Percentiles rank a stretch among this genome's conserved stretches.
phyloP scores from a whole-genome alignment of 78 protist genomes.

The Ministeria vibrans region DNA sequence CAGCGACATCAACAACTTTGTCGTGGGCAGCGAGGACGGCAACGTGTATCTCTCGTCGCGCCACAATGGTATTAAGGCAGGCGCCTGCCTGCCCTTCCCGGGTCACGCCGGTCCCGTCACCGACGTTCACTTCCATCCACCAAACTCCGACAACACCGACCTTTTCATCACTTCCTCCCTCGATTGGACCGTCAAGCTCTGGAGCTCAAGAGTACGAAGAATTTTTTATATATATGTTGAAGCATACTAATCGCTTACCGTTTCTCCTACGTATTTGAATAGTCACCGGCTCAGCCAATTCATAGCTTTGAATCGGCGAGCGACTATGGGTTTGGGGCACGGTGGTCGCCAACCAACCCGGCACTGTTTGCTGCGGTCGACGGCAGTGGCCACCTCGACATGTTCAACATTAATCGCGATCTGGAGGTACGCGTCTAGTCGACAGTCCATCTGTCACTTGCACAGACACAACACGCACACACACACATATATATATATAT shows the following conservation, averaged over 20 bases:
- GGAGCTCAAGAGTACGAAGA: slow-evolving; percentile 45
- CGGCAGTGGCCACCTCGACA: slow-evolving; percentile 47
- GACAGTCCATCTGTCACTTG: no score
- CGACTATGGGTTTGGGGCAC: slow-evolving; percentile 67
- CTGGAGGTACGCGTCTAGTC: slow-evolving; percentile 18
- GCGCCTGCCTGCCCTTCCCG: neutral
- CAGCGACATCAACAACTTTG: slow-evolving; percentile 46
- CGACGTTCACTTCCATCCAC: slow-evolving; percentile 54
- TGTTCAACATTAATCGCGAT: slow-evolving; percentile 59
- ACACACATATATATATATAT: no score
- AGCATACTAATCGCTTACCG: neutral
- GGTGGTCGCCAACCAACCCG: slow-evolving; percentile 81
- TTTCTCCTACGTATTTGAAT: neutral
- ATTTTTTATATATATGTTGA: neutral
- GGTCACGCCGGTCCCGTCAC: slow-evolving; percentile 70
- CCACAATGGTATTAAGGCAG: slow-evolving; percentile 5
- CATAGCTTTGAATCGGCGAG: slow-evolving; percentile 53
- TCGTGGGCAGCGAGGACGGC: slow-evolving; percentile 73
- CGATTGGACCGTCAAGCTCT: slow-evolving; percentile 72
- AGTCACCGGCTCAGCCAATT: slow-evolving; percentile 14
- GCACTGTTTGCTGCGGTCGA: slow-evolving; percentile 62
- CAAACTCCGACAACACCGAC: slow-evolving; percentile 45
- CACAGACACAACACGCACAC: no score
- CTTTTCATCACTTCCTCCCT: slow-evolving; percentile 52
- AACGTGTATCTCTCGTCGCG: slow-evolving; percentile 30